Evolutionary conservation across 164 flowering plant species (phyloP).

Genomic region (Aristolochia contorta): DNA sequence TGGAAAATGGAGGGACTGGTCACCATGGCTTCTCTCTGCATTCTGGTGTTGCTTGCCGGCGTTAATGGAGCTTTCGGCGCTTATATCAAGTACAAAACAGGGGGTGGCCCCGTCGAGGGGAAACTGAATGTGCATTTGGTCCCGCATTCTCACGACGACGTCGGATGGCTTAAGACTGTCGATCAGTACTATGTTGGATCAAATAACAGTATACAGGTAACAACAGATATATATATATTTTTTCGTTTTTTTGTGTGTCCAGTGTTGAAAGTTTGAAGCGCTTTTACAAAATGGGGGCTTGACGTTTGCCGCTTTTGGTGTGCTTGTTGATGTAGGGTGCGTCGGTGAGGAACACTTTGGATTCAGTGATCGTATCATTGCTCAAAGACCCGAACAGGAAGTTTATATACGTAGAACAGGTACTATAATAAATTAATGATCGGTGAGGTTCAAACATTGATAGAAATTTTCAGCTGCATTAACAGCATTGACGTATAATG

Average conservation of each 20-base stretch:
- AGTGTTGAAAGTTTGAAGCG: not conserved
- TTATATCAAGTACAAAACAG: slow-evolving; percentile 39
- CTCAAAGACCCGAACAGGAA: slow-evolving; percentile 59
- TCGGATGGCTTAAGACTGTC: slow-evolving; percentile 89
- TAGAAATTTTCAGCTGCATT: no score
- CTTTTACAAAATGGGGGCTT: not conserved
- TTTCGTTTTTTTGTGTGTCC: not conserved
- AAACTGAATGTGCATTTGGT: slow-evolving; percentile 85
- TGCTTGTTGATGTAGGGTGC: slow-evolving; percentile 41
- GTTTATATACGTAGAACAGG: slow-evolving; percentile 77
- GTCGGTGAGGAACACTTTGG: slow-evolving; percentile 62
- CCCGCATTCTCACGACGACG: slow-evolving; percentile 83
- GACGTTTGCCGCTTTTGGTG: not conserved
- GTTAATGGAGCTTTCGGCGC: slow-evolving; percentile 1
- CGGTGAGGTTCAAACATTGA: no score
- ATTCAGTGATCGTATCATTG: slow-evolving; percentile 60
- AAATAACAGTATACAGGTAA: slow-evolving; percentile 79
- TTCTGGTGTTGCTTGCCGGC: not conserved
- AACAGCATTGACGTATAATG: no score
- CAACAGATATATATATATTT: no score
- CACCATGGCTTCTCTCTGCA: not conserved
- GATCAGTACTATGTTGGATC: slow-evolving; percentile 86
- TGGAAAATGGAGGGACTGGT: not conserved
- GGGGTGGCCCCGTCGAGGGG: slow-evolving; percentile 34
- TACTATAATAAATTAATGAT: slow-evolving; percentile 5